Evolutionary conservation across 345 rosid genomes (phyloP).

Genomic region (Sonneratia alba): DNA sequence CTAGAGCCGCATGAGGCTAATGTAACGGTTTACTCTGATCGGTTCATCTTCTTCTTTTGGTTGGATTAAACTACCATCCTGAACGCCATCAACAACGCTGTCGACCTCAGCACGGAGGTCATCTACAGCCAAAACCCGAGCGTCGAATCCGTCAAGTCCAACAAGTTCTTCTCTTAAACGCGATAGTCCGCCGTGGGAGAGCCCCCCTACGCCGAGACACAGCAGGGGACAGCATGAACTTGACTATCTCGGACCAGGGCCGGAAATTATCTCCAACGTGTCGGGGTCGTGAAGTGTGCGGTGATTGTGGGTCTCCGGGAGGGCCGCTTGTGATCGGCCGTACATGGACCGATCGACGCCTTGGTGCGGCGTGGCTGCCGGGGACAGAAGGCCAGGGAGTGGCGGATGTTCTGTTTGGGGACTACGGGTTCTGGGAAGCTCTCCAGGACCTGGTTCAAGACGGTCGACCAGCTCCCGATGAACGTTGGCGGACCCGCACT

Average conservation of each 20-base stretch:
- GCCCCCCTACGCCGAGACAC: slow-evolving; percentile 68
- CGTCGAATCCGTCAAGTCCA: slow-evolving; percentile 25
- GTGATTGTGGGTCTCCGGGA: slow-evolving; percentile 51
- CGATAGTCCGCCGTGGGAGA: slow-evolving; percentile 68
- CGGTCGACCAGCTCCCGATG: slow-evolving; percentile 86
- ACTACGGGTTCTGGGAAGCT: too few species aligned
- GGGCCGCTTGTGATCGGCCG: slow-evolving; percentile 59
- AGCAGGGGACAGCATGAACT: slow-evolving; percentile 49
- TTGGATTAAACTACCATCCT: slow-evolving; percentile 50
- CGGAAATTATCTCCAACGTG: slow-evolving; percentile 32
- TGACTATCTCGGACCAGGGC: slow-evolving; percentile 50
- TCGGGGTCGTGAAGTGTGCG: slow-evolving; percentile 49
- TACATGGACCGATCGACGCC: slow-evolving; percentile 37
- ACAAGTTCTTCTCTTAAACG: slow-evolving; percentile 45
- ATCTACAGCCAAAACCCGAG: slow-evolving; percentile 42
- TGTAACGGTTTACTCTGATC: not conserved
- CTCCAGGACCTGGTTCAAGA: too few species aligned
- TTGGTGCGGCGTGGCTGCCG: slow-evolving; percentile 93
- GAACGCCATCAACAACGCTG: slow-evolving; percentile 39
- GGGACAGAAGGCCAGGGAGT: too few species aligned
- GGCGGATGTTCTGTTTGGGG: too few species aligned
- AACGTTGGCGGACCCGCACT: slow-evolving; percentile 58
- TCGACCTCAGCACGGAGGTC: slow-evolving; percentile 35
- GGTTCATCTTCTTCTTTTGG: not conserved
- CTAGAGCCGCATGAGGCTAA: not conserved